Evolutionary conservation across 2,329 filamentous ascomycete species (phyloP), one percentile per base, ranked within the genome.

Genomic region (Bipolaris sorokiniana): DNA sequence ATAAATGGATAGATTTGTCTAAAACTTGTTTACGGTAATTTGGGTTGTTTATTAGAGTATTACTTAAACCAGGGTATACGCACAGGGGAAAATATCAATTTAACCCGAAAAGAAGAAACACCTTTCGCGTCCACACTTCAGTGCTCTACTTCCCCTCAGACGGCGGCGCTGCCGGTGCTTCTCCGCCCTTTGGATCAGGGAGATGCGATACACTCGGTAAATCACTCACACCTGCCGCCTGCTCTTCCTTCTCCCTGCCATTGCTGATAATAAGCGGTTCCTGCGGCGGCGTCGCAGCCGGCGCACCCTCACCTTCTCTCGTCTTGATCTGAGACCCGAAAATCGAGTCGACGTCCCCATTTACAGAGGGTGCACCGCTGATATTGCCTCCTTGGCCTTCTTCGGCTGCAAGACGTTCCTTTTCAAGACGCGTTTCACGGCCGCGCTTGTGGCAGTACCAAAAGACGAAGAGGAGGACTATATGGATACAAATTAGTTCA

Each of bases 381-480:
- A 64, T 68, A 31, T 69, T 60, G 1, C 64, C 66, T 10, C 70
- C 68, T 3, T 65, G 67, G 1, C 48, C 58, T 7, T 73, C 74
- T 68, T 75, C 64, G 45, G 70, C 63, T 45, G 70, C 65, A 15
- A 82, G 72, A 13, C 80, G 77, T 61, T 86, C 84, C 48, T 81
- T 86, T 71, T 90, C 88, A 11, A 98, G 84, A 48, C 95, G 86
- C 6, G 88, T 88, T 79, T 99, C 94, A 42, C 87, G 87, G 37
- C 95, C 95, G 51, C 95, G 90, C 81, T 98, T 98, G 78, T 98
- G 90, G 79, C 93, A 98, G 79, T 98, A 99, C 93, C 94, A 99
- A 68, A 98, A 88, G 42, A 96, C 91, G 73, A 97, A 95, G 54
- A 99, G 84, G 15, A 98, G 83, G 52, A 98, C 91, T 77, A 49